Percentiles rank a stretch among this genome's conserved stretches.
These are phyloP conservation scores for Silene coronaria DNA, from an alignment of 179 eudicot species.

Conservation along the genomic window DNA sequence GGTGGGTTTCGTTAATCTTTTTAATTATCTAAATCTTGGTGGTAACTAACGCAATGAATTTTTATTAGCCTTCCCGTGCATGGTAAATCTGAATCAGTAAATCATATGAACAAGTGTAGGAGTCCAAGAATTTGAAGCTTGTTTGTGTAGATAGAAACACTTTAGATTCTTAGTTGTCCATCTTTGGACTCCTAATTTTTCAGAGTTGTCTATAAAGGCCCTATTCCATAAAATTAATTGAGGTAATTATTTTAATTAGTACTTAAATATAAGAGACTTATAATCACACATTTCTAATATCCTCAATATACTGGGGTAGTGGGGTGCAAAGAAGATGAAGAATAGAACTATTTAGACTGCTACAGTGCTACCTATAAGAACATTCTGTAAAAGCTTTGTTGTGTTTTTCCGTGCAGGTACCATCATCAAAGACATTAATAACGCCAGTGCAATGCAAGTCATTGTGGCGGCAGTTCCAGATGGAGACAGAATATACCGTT, in stretches of 20 bases:
- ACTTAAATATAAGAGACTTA: not conserved
- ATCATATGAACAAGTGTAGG: too few species aligned
- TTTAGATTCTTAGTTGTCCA: not conserved
- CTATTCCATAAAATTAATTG: not conserved
- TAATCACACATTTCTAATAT: not conserved
- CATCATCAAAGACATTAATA: conserved; percentile 67
- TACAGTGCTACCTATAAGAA: not conserved
- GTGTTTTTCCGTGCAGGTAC: conserved; percentile 44
- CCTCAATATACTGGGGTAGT: too few species aligned
- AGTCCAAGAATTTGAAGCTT: too few species aligned
- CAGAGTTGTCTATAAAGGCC: not conserved
- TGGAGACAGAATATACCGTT: conserved; percentile 90
- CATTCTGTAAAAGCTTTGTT: not conserved
- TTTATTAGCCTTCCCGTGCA: too few species aligned
- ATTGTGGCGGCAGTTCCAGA: conserved; percentile 86
- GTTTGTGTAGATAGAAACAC: too few species aligned
- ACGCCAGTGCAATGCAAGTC: conserved; percentile 95
- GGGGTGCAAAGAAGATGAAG: too few species aligned
- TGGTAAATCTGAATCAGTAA: not conserved
- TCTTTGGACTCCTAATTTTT: not conserved
- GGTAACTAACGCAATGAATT: too few species aligned
- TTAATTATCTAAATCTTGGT: not conserved
- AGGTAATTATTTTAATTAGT: not conserved
- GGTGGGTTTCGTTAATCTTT: conserved; percentile 31
- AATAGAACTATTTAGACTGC: not conserved